Evolutionary conservation across 1,139 yeast genomes (phyloP).

Genomic region (Geotrichum australiense): DNA sequence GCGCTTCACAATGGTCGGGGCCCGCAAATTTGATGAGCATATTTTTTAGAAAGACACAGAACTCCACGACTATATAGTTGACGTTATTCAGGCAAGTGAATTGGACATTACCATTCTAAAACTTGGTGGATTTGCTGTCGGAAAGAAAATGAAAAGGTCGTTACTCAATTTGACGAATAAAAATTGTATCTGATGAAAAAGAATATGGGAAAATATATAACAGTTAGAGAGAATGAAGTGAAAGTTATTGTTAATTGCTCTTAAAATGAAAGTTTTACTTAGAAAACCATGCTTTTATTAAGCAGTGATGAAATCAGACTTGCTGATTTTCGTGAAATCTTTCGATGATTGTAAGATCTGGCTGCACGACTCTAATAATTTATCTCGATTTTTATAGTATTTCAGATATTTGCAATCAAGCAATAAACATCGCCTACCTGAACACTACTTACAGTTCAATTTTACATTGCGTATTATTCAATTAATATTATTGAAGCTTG

Average conservation of each 20-base stretch:
- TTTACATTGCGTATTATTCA: not conserved
- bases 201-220: not conserved
- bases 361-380: not conserved
- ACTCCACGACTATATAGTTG: conserved; percentile 47
- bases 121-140: not conserved
- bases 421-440: not conserved
- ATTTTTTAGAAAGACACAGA: conserved; percentile 74
- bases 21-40: conserved; percentile 82
- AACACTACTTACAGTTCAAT: not conserved
- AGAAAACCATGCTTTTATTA: too few species aligned
- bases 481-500: not conserved
- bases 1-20: conserved; percentile 74
- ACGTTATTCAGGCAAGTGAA: conserved; percentile 78
- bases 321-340: too few species aligned
- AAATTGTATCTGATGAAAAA: too few species aligned
- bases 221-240: not conserved
- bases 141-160: too few species aligned
- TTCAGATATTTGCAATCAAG: not conserved
- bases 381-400: not conserved
- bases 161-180: too few species aligned
- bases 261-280: not conserved
- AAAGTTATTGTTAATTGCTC: not conserved
- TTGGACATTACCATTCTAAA: conserved; percentile 45
- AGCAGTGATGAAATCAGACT: not conserved
- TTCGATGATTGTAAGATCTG: too few species aligned